Evolutionary conservation across 164 flowering plant species (phyloP).

Genomic region (Kingdonia uniflora): DNA sequence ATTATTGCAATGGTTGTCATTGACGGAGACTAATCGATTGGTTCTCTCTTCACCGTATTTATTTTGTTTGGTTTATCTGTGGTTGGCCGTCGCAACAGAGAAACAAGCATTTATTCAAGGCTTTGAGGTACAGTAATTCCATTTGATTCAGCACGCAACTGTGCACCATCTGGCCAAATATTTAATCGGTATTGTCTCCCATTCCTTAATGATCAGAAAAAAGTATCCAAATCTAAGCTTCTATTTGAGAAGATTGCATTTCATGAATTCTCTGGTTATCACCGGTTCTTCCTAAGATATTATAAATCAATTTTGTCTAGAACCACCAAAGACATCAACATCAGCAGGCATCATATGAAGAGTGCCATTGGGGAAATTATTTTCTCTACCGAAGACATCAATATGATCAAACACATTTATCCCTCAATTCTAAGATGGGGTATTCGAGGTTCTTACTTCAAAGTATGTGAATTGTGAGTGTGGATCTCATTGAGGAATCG

Average conservation of each 20-base stretch:
- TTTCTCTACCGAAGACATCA: constrained; percentile 87
- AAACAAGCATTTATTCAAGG: constrained; percentile 79
- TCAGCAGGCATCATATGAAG: constrained; percentile 98
- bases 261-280: constrained; percentile 50
- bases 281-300: constrained; percentile 75
- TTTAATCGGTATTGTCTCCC: constrained; percentile 80
- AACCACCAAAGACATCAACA: constrained; percentile 51
- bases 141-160: constrained; percentile 58
- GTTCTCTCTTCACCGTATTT: constrained; percentile 21
- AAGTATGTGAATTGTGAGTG: too few relatives aligned
- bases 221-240: constrained; percentile 55
- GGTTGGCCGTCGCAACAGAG: constrained; percentile 62
- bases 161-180: constrained; percentile 76
- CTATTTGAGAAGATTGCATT: constrained; percentile 38
- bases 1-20: too few relatives aligned
- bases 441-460: too few relatives aligned
- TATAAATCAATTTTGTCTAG: constrained; percentile 92
- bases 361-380: constrained; percentile 60
- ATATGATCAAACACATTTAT: constrained; percentile 92
- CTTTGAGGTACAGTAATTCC: constrained; percentile 65
- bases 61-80: constrained; percentile 50
- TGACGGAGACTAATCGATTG: too few relatives aligned
- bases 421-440: too few relatives aligned
- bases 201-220: constrained; percentile 77
- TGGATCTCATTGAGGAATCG: too few relatives aligned